Evolutionary conservation across 1,284 basidiomycete species (phyloP).

Genomic region (Leccinum griseonigrum): DNA sequence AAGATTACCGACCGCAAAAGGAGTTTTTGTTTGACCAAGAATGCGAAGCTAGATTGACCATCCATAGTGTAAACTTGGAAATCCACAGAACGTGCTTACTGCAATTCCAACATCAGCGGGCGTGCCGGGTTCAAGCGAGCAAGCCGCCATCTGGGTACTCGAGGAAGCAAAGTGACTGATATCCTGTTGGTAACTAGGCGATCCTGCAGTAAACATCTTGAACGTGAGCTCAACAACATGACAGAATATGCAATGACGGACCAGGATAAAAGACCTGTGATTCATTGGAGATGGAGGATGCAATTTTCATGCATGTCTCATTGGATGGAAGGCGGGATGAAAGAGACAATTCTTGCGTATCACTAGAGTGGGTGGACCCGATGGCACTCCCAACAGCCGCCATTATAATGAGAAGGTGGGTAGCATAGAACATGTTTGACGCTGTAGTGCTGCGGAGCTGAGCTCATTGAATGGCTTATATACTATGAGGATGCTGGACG

Average conservation of each 20-base stretch:
- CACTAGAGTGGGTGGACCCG: background rate
- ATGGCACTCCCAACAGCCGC: background rate
- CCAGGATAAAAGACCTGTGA: background rate
- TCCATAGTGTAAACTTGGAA: background rate
- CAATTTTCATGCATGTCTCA: background rate
- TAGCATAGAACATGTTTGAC: background rate
- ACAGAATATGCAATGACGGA: background rate
- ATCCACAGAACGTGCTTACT: background rate
- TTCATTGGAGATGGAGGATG: background rate
- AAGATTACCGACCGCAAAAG: constrained; percentile 11
- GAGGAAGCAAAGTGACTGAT: constrained; percentile 48
- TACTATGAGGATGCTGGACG: background rate
- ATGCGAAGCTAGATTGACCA: constrained; percentile 9
- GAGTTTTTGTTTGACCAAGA: constrained; percentile 5
- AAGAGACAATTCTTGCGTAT: background rate
- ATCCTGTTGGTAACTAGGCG: constrained; percentile 26
- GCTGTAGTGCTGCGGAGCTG: background rate
- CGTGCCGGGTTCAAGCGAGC: constrained; percentile 47
- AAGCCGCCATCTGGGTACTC: constrained; percentile 40
- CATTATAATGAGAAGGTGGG: background rate
- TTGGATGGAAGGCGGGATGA: background rate
- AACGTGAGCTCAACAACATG: background rate
- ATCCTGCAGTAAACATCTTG: background rate
- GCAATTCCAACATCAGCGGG: background rate
- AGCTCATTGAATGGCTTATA: background rate